Conservation (phyloP, 345 rosid genomes). For the Stellera chamaejasme region DNA sequence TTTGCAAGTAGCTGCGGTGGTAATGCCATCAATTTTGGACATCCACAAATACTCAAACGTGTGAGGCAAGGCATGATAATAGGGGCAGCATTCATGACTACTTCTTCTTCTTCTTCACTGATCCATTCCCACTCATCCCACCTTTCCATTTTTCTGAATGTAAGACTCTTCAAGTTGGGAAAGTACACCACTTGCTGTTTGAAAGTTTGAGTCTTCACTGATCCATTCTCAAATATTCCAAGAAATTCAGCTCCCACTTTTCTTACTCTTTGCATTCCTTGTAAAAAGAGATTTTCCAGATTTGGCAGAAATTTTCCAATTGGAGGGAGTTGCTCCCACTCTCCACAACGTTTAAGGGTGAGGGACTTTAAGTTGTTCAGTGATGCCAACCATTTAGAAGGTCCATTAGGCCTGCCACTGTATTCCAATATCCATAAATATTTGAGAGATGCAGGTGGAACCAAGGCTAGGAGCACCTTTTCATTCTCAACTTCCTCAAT, state of each 20-base stretch:
- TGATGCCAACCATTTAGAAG: constrained; percentile 6
- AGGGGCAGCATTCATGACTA: neutral
- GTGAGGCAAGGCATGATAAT: constrained; percentile 5
- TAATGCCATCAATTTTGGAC: constrained; percentile 7
- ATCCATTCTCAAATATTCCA: neutral
- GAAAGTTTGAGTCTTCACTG: too few species aligned
- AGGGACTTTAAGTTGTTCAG: constrained; percentile 5
- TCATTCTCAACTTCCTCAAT: too few species aligned
- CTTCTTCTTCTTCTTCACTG: neutral
- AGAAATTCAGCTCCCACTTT: constrained; percentile 4
- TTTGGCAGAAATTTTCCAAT: constrained; percentile 9
- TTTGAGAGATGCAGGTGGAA: constrained; percentile 6
- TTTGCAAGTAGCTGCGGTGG: constrained; percentile 4
- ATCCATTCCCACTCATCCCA: constrained; percentile 9
- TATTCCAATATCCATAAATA: neutral
- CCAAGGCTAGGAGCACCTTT: neutral
- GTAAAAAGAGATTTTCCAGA: constrained; percentile 10
- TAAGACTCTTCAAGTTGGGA: constrained; percentile 9
- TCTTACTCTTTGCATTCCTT: neutral
- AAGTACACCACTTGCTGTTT: neutral
- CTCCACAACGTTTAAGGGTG: neutral
- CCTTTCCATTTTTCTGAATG: neutral
- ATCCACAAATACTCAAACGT: neutral
- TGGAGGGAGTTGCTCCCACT: constrained; percentile 6
- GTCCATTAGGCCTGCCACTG: neutral